These are phyloP conservation scores for Ustilago sp. DNA, from an alignment of 1,284 basidiomycete species.

Conservation along the genomic window DNA sequence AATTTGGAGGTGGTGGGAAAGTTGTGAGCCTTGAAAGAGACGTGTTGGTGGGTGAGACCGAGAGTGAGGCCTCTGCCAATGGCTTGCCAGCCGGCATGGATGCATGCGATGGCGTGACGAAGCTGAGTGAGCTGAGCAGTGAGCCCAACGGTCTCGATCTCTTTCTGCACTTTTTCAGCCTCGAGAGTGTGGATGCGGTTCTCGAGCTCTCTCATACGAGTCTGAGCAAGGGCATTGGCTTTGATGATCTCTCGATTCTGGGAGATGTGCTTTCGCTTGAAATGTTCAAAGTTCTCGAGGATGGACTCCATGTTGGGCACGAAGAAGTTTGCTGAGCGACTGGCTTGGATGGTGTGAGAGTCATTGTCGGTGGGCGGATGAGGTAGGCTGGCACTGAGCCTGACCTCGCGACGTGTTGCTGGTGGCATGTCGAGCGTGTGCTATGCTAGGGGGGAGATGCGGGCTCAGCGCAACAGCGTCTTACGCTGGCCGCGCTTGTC, in stretches of 20 bases:
- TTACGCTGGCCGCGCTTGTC: neutral
- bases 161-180: slow-evolving; percentile 50
- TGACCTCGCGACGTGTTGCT: slow-evolving; percentile 47
- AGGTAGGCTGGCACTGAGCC: slow-evolving; percentile 48
- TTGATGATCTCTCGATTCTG: slow-evolving; percentile 68
- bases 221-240: slow-evolving; percentile 57
- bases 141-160: slow-evolving; percentile 33
- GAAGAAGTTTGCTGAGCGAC: slow-evolving; percentile 35
- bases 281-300: slow-evolving; percentile 64
- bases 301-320: slow-evolving; percentile 61
- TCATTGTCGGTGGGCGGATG: slow-evolving; percentile 14
- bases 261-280: slow-evolving; percentile 67
- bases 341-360: slow-evolving; percentile 30
- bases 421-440: slow-evolving; percentile 26
- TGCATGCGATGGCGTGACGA: slow-evolving; percentile 50
- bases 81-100: slow-evolving; percentile 59
- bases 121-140: slow-evolving; percentile 48
- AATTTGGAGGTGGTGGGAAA: neutral
- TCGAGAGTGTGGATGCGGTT: slow-evolving; percentile 58
- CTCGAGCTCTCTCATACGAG: slow-evolving; percentile 65
- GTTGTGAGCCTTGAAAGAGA: neutral
- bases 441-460: neutral
- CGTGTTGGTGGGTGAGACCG: slow-evolving; percentile 2
- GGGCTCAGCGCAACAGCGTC: neutral
- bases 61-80: slow-evolving; percentile 53